Conservation (phyloP, 169 alveolate genomes). For the Babesia bovis region DNA sequence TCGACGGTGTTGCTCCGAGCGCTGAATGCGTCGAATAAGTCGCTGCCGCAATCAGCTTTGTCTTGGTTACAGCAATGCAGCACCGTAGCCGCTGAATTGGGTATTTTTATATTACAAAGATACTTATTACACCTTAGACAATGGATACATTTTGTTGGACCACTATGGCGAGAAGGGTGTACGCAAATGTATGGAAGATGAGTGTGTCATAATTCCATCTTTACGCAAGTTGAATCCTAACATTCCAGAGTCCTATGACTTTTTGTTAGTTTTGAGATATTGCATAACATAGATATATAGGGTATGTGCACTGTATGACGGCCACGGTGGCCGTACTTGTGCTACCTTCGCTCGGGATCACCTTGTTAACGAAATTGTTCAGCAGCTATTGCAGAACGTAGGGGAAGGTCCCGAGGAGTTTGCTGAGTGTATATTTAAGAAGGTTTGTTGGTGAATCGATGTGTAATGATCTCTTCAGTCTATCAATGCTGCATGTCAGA, state of each 20-base stretch:
- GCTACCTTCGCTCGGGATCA: slow-evolving; percentile 67
- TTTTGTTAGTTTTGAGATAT: slow-evolving; percentile 42
- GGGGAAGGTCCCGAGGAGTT: slow-evolving; percentile 13
- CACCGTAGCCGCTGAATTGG: slow-evolving; percentile 33
- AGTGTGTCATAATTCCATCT: slow-evolving; percentile 66
- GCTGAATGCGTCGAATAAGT: slow-evolving; percentile 34
- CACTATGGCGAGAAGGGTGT: slow-evolving; percentile 77
- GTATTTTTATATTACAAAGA: not conserved
- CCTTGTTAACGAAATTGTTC: slow-evolving; percentile 59
- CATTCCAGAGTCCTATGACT: slow-evolving; percentile 60
- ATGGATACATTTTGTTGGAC: slow-evolving; percentile 53
- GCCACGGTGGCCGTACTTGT: slow-evolving; percentile 75
- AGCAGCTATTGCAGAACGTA: slow-evolving; percentile 53
- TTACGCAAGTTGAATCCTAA: slow-evolving; percentile 51
- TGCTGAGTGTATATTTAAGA: slow-evolving; percentile 21
- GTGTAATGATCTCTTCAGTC: not conserved
- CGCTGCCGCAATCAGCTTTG: slow-evolving; percentile 54
- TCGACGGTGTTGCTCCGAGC: slow-evolving; percentile 40
- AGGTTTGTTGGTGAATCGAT: not conserved
- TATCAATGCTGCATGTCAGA: slow-evolving; percentile 52
- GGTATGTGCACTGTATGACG: slow-evolving; percentile 72
- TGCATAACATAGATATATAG: slow-evolving; percentile 14
- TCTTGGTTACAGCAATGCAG: slow-evolving; percentile 33
- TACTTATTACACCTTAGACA: slow-evolving; percentile 7
- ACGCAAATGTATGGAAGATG: slow-evolving; percentile 79